phyloP scores from a whole-genome alignment of 2,329 filamentous ascomycete genomes.

The Botrytis elliptica region DNA sequence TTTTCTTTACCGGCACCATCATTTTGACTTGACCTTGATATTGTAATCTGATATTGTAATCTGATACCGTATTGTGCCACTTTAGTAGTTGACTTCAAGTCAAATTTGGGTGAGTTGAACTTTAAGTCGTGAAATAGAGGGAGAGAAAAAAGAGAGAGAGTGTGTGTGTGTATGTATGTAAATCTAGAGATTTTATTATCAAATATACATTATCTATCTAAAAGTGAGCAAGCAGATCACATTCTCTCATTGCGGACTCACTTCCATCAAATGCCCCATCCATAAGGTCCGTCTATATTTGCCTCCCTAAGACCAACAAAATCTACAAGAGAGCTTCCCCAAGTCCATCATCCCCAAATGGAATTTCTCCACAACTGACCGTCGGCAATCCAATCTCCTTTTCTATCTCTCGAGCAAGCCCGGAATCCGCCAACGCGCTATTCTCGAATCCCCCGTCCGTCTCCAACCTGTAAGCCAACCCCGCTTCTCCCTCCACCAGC shows the following conservation, averaged over 20 bases:
- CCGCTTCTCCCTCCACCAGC: neutral
- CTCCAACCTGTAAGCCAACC: neutral
- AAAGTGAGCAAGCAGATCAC: too few species aligned
- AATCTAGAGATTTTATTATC: neutral
- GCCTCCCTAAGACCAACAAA: neutral
- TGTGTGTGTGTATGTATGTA: neutral
- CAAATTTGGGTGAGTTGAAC: neutral
- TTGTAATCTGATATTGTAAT: neutral
- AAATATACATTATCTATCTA: neutral
- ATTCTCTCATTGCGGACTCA: neutral
- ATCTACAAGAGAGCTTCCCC: neutral
- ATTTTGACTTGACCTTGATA: neutral
- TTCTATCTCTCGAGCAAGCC: neutral
- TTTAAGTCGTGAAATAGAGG: neutral
- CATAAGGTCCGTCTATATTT: neutral
- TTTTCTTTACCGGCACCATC: neutral
- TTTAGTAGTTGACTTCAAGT: neutral
- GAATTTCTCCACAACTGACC: neutral
- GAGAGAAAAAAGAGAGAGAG: neutral
- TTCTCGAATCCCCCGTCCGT: neutral
- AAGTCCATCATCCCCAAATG: neutral
- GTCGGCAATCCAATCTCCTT: neutral
- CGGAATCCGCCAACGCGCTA: neutral
- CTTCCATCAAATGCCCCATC: neutral
- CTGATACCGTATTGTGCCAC: neutral